A percentile compares a stretch with the other conserved stretches of the same genome.
phyloP scores from a whole-genome alignment of 1,284 basidiomycete species.

The Sparassis latifolia region DNA sequence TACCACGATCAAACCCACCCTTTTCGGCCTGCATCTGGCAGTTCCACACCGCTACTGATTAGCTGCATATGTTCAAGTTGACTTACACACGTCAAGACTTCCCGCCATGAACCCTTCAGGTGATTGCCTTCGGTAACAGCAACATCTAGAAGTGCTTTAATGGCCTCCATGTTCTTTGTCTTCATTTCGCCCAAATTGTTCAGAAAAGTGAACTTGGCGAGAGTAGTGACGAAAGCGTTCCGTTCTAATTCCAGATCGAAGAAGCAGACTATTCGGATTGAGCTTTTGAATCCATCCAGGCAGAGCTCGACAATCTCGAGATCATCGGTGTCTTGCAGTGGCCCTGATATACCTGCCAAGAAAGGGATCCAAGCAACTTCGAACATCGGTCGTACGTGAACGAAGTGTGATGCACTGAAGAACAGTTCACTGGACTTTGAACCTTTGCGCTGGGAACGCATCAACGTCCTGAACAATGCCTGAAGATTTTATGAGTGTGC shows the following conservation, averaged over 20 bases:
- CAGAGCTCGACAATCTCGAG: constrained; percentile 88
- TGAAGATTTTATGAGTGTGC: constrained; percentile 21
- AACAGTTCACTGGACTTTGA: constrained; percentile 77
- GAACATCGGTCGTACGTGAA: constrained; percentile 96
- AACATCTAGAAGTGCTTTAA: constrained; percentile 88
- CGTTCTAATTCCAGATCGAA: constrained; percentile 94
- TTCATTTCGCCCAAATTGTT: constrained; percentile 98
- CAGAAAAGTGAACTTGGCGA: constrained; percentile 95
- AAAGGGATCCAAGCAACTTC: constrained; percentile 98
- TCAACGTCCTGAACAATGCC: constrained; percentile 87
- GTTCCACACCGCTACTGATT: constrained; percentile 81
- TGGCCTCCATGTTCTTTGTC: constrained; percentile 97
- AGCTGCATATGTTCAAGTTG: constrained; percentile 97
- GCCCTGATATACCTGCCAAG: constrained; percentile 87
- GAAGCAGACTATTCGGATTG: constrained; percentile 89
- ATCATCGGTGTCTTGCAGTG: constrained; percentile 89
- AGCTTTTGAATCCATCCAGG: constrained; percentile 89
- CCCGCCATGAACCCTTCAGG: constrained; percentile 92
- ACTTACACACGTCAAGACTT: constrained; percentile 92
- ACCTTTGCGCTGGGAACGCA: constrained; percentile 79
- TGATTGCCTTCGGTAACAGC: constrained; percentile 93
- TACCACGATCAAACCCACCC: constrained; percentile 43
- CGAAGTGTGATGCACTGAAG: constrained; percentile 90
- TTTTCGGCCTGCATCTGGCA: constrained; percentile 73
- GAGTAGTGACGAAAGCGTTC: constrained; percentile 95